These are phyloP conservation scores for Microthlaspi erraticum DNA, from an alignment of 345 rosid species.

Conservation along the genomic window DNA sequence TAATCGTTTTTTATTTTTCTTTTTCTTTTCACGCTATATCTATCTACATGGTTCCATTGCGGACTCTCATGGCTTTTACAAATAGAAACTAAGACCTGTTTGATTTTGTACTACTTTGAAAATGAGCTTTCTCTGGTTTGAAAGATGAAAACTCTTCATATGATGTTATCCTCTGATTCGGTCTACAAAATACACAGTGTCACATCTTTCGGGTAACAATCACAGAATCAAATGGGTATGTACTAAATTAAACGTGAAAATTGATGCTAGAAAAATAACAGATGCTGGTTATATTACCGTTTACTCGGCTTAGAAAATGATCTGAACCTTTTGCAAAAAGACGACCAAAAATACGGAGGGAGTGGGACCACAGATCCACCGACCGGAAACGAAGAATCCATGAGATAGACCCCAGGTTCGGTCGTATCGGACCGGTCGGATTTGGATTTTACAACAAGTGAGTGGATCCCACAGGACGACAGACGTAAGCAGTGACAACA, in stretches of 20 bases:
- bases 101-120: neutral
- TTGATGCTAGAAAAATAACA: neutral
- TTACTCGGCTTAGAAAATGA: neutral
- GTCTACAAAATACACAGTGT: neutral
- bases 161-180: neutral
- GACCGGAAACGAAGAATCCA: conserved; percentile 44
- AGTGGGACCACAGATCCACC: conserved; percentile 43
- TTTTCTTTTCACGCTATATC: no score
- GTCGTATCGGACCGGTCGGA: conserved; percentile 45
- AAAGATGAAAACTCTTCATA: neutral
- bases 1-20: neutral
- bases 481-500: conserved; percentile 97
- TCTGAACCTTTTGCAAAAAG: conserved; percentile 25
- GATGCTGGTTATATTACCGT: neutral
- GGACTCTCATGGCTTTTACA: no score
- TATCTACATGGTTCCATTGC: no score
- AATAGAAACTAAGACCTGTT: no score
- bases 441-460: conserved; percentile 16
- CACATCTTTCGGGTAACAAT: neutral
- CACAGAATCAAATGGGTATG: neutral
- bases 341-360: conserved; percentile 9
- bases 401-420: conserved; percentile 31
- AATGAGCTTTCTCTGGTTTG: neutral
- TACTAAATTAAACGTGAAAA: neutral
- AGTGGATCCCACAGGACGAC: conserved; percentile 25